A percentile compares a stretch with the other conserved stretches of the same genome.
phyloP scores from a whole-genome alignment of 2,329 filamentous ascomycete species.

The Cladosporium cucumerinum region DNA sequence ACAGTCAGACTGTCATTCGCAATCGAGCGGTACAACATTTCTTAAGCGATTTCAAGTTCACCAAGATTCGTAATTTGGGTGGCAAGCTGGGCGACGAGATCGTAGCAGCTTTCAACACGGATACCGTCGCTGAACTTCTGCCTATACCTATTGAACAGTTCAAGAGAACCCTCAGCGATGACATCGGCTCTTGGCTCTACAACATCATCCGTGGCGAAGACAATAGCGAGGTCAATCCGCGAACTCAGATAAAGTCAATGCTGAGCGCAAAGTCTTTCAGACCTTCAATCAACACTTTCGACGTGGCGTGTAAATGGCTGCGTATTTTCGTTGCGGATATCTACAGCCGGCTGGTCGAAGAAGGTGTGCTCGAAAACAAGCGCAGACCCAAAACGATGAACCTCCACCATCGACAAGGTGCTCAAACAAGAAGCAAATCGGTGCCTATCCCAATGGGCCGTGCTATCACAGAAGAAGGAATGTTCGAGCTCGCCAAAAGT shows the following conservation, averaged over 20 bases:
- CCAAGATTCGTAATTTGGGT: conserved; percentile 90
- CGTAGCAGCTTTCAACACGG: conserved; percentile 74
- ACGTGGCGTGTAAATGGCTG: conserved; percentile 81
- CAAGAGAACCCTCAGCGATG: conserved; percentile 74
- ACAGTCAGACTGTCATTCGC: conserved; percentile 89
- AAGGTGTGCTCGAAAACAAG: conserved; percentile 83
- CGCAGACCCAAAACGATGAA: conserved; percentile 82
- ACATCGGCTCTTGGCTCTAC: conserved; percentile 83
- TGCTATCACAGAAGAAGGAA: conserved; percentile 64
- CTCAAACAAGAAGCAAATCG: conserved; percentile 71
- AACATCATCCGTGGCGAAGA: conserved; percentile 83
- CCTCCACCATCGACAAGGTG: conserved; percentile 73
- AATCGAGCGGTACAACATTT: conserved; percentile 79
- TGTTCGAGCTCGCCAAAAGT: conserved; percentile 73
- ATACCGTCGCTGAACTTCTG: conserved; percentile 72
- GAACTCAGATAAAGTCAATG: conserved; percentile 96
- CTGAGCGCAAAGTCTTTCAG: conserved; percentile 93
- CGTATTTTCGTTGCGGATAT: conserved; percentile 91
- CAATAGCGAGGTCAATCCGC: conserved; percentile 78
- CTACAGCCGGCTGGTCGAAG: conserved; percentile 81
- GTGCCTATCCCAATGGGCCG: conserved; percentile 73
- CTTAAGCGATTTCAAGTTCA: conserved; percentile 81
- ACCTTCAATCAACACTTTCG: conserved; percentile 72
- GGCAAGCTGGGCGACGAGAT: conserved; percentile 91
- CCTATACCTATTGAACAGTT: conserved; percentile 70